Evolutionary conservation across 192 early-diverging fungal genomes (phyloP).

Genomic region (Thamnidium elegans): DNA sequence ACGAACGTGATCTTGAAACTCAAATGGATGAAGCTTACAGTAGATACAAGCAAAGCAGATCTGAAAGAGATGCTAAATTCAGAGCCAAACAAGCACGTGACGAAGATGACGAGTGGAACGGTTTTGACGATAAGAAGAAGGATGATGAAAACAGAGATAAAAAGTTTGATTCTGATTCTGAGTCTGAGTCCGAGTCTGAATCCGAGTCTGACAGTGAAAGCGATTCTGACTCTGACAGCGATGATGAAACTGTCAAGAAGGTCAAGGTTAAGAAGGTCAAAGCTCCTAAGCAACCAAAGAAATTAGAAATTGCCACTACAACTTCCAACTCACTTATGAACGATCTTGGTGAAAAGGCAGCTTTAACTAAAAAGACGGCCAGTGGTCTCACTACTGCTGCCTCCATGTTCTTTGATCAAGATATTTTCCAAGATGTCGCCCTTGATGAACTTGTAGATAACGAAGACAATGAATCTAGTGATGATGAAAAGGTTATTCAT

Average conservation of each 20-base stretch:
- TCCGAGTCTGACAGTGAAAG: constrained; percentile 37
- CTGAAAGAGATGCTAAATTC: constrained; percentile 73
- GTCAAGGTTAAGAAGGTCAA: constrained; percentile 11
- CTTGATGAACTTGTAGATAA: constrained; percentile 52
- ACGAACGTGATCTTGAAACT: constrained; percentile 23
- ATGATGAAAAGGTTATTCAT: constrained; percentile 11
- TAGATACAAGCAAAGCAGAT: constrained; percentile 67
- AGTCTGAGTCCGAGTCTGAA: constrained; percentile 11
- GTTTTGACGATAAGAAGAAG: constrained; percentile 52
- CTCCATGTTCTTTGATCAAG: constrained; percentile 95
- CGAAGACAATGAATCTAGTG: constrained; percentile 47
- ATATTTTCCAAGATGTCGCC: constrained; percentile 75
- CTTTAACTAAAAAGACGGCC: constrained; percentile 40
- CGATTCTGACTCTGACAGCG: constrained; percentile 38
- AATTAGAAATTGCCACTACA: constrained; percentile 27
- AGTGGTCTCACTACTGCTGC: constrained; percentile 77
- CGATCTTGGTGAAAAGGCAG: constrained; percentile 55
- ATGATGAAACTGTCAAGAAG: constrained; percentile 32
- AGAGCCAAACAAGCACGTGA: constrained; percentile 68
- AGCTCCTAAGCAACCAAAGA: constrained; percentile 28
- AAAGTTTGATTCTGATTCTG: constrained; percentile 15
- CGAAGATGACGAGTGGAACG: constrained; percentile 67
- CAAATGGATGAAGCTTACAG: constrained; percentile 65
- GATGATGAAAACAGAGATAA: constrained; percentile 12
- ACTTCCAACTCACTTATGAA: constrained; percentile 48